Conservation (phyloP, 2,329 filamentous ascomycete genomes). For the Pyricularia grisea region DNA sequence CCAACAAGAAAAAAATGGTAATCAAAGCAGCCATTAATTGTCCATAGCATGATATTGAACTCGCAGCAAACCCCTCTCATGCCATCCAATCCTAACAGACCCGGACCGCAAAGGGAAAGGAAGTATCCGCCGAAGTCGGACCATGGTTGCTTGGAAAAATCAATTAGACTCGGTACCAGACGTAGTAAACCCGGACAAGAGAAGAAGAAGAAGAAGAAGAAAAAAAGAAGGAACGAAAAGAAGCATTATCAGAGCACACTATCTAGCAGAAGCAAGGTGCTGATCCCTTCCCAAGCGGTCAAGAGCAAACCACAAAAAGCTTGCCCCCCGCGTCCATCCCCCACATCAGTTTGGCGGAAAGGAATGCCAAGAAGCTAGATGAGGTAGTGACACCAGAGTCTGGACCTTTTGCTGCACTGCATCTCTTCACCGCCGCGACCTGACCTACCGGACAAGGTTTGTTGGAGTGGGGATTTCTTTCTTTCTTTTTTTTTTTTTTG, state of each 20-base stretch:
- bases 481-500: neutral
- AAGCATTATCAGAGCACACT: neutral
- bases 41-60: neutral
- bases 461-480: neutral
- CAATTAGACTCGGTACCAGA: neutral
- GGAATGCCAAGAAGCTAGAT: neutral
- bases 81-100: neutral
- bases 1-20: too few relatives aligned
- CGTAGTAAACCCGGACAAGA: neutral
- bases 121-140: neutral
- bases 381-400: neutral
- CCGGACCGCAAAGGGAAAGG: neutral
- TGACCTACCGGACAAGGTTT: neutral
- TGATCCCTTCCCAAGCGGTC: constrained; percentile 1
- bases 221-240: neutral
- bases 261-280: neutral
- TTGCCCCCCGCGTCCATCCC: neutral
- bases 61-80: neutral
- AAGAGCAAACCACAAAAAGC: neutral
- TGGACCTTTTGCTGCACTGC: neutral
- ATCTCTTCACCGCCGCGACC: neutral
- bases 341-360: neutral
- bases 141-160: neutral
- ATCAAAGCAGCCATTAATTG: too few relatives aligned
- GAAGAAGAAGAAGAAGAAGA: neutral